These are phyloP conservation scores for Trypanosomatidae sp. DNA, from an alignment of 208 protist genomes.

Conservation along the genomic window DNA sequence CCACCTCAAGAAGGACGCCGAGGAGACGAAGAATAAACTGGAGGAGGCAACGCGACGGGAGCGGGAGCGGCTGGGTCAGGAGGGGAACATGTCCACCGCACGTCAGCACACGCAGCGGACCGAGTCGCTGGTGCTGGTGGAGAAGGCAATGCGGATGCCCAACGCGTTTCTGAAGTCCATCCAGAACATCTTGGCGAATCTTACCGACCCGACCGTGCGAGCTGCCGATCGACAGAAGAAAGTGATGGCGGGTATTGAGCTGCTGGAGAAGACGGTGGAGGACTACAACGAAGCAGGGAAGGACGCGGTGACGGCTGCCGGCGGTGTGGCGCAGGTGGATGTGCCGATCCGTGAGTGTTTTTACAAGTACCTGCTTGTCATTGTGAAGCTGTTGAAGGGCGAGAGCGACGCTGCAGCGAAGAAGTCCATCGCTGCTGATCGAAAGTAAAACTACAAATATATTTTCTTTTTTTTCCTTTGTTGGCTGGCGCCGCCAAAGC, in stretches of 20 bases:
- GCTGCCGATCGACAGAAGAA: conserved; percentile 19
- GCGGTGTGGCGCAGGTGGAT: conserved; percentile 8
- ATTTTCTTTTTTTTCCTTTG: too few species aligned
- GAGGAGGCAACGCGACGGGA: conserved; percentile 23
- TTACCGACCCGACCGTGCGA: conserved; percentile 19
- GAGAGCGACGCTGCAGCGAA: too few species aligned
- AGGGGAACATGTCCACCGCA: conserved; percentile 4
- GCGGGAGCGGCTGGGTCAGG: neutral
- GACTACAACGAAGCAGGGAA: conserved; percentile 9
- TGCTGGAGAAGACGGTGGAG: conserved; percentile 8
- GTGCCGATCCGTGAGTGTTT: conserved; percentile 19
- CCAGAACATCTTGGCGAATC: conserved; percentile 21
- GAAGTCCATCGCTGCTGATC: too few species aligned
- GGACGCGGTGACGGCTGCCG: neutral
- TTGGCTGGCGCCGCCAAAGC: too few species aligned
- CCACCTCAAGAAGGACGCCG: conserved; percentile 33
- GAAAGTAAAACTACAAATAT: too few species aligned
- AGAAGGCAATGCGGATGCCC: conserved; percentile 10
- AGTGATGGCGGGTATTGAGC: conserved; percentile 13
- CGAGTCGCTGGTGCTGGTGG: conserved; percentile 27
- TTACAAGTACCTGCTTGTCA: conserved; percentile 5
- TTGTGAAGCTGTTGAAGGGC: conserved; percentile 15
- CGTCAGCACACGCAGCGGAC: conserved; percentile 15
- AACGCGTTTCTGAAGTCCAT: neutral
- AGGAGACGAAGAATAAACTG: conserved; percentile 26